phyloP scores from a whole-genome alignment of 176 grass and related monocot genomes.

The Eremochloa ophiuroides region DNA sequence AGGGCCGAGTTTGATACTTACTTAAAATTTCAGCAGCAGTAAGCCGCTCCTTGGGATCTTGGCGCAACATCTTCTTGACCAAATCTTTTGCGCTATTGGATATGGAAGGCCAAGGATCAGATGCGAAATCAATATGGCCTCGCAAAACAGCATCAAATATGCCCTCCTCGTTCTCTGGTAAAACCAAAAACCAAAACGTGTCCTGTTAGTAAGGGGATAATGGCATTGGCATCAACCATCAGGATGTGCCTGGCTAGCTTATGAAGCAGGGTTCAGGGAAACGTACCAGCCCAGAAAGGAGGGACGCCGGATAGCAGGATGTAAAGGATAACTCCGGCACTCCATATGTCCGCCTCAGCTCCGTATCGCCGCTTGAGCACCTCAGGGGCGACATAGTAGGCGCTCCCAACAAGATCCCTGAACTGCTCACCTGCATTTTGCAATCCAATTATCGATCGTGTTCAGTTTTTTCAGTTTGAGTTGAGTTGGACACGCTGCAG shows the following conservation, averaged over 20 bases:
- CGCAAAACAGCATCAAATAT: slow-evolving; percentile 81
- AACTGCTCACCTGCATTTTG: slow-evolving; percentile 66
- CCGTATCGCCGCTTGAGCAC: slow-evolving; percentile 69
- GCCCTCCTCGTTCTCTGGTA: slow-evolving; percentile 81
- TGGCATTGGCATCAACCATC: neutral
- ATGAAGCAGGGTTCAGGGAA: neutral
- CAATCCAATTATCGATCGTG: neutral
- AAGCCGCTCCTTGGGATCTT: slow-evolving; percentile 77
- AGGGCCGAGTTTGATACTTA: slow-evolving; percentile 12
- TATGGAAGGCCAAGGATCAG: slow-evolving; percentile 88
- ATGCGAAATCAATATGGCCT: slow-evolving; percentile 77
- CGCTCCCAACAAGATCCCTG: slow-evolving; percentile 82
- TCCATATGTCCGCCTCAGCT: slow-evolving; percentile 92
- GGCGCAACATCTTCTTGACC: slow-evolving; percentile 79
- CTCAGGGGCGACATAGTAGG: slow-evolving; percentile 88
- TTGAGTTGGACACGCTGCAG: neutral
- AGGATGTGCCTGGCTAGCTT: neutral
- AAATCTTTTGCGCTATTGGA: slow-evolving; percentile 67
- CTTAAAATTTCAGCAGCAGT: slow-evolving; percentile 87
- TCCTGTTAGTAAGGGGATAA: neutral
- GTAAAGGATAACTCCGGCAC: slow-evolving; percentile 91
- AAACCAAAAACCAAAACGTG: neutral
- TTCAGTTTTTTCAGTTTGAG: neutral
- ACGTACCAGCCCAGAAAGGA: slow-evolving; percentile 86
- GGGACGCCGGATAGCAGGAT: slow-evolving; percentile 92